These are phyloP conservation scores for Maudiozyma humilis DNA, from an alignment of 1,139 yeast genomes.

Conservation along the genomic window DNA sequence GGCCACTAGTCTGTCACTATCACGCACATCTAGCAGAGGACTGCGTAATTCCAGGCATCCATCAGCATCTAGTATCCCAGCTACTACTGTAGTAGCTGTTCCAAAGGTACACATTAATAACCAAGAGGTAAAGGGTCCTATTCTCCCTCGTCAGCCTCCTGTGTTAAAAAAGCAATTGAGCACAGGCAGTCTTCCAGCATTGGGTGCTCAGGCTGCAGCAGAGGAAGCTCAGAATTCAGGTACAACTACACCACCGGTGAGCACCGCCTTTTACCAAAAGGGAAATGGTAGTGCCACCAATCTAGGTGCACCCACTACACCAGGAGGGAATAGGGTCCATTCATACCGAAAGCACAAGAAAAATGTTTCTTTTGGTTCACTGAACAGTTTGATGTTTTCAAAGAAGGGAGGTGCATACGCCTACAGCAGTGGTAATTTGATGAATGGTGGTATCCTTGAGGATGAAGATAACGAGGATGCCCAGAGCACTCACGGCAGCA, in stretches of 20 bases:
- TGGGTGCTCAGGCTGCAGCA: slow-evolving; percentile 3
- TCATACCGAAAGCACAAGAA: slow-evolving; percentile 30
- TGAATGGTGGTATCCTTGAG: slow-evolving; percentile 26
- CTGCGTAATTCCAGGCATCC: slow-evolving; percentile 3
- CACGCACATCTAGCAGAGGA: slow-evolving; percentile 8
- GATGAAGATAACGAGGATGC: slow-evolving; percentile 21
- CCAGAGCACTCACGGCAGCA: slow-evolving; percentile 14
- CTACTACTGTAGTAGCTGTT: slow-evolving; percentile 12
- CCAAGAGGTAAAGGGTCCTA: slow-evolving; percentile 15
- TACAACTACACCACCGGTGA: not conserved
- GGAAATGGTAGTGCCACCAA: slow-evolving; percentile 25
- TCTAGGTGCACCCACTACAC: slow-evolving; percentile 17
- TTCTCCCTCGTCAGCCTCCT: slow-evolving; percentile 4
- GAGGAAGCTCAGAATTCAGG: not conserved
- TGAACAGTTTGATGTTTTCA: slow-evolving; percentile 31
- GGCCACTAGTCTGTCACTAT: slow-evolving; percentile 4
- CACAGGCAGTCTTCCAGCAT: slow-evolving; percentile 17
- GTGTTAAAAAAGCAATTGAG: slow-evolving; percentile 14
- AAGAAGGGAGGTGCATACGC: slow-evolving; percentile 20
- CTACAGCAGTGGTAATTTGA: slow-evolving; percentile 12
- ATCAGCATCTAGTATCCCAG: slow-evolving; percentile 13
- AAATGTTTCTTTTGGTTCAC: slow-evolving; percentile 31
- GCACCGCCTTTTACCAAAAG: slow-evolving; percentile 11
- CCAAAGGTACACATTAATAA: slow-evolving; percentile 24
- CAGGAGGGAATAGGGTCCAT: slow-evolving; percentile 22